Evolutionary conservation across 176 grass and related monocot species (phyloP).

Genomic region (Pharus latifolius): DNA sequence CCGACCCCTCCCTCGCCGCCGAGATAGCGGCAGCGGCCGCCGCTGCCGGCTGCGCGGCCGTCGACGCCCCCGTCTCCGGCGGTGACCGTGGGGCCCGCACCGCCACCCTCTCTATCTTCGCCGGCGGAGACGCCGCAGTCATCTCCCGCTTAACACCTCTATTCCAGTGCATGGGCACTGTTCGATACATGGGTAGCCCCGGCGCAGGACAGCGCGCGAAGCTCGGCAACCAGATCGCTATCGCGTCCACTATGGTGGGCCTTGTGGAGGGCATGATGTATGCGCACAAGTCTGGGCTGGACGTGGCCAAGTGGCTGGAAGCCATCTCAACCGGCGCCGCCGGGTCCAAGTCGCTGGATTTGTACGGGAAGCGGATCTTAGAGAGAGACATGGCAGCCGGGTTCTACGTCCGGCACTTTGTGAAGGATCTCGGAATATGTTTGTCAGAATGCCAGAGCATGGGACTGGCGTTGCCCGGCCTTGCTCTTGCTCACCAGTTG

Average conservation of each 20-base stretch:
- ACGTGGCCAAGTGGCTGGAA: conserved; percentile 83
- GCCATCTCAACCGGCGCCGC: conserved; percentile 90
- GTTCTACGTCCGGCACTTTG: conserved; percentile 91
- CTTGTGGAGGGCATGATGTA: conserved; percentile 92
- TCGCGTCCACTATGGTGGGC: conserved; percentile 94
- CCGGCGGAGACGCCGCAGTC: conserved; percentile 48
- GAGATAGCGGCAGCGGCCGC: conserved; percentile 50
- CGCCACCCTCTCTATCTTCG: conserved; percentile 75
- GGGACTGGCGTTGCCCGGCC: conserved; percentile 85
- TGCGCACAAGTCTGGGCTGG: conserved; percentile 85
- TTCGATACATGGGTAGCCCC: conserved; percentile 68
- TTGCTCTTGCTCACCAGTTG: conserved; percentile 76
- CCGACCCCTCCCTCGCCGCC: conserved; percentile 64
- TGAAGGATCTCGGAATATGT: conserved; percentile 95
- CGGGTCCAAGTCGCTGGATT: conserved; percentile 74
- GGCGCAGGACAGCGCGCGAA: conserved; percentile 78
- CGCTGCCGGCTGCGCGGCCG: conserved; percentile 21
- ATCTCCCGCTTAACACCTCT: conserved; percentile 50
- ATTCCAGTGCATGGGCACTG: conserved; percentile 80
- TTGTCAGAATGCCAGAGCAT: conserved; percentile 87
- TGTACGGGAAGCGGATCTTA: conserved; percentile 77
- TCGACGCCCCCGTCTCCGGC: conserved; percentile 78
- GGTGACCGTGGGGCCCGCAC: conserved; percentile 73
- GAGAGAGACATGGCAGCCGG: conserved; percentile 82
- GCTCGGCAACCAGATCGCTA: conserved; percentile 90